Evolutionary conservation across 371 early-diverging fungal genomes (phyloP).

Genomic region (Nematocida ausubeli): DNA sequence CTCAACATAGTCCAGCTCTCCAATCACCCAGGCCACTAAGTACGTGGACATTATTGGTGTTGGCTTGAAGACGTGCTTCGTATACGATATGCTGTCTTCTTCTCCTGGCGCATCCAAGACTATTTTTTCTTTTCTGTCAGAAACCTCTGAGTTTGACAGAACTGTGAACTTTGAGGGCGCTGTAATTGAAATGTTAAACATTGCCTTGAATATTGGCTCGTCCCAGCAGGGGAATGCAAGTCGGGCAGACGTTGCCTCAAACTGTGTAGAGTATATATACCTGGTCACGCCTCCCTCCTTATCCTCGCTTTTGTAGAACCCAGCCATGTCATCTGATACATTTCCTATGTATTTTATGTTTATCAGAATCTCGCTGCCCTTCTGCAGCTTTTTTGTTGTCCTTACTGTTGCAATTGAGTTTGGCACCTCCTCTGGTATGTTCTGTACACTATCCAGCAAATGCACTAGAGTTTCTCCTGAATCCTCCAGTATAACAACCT

Average conservation of each 20-base stretch:
- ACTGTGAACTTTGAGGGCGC: constrained; percentile 72
- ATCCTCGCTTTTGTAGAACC: constrained; percentile 62
- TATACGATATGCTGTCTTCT: constrained; percentile 34
- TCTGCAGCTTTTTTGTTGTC: not conserved
- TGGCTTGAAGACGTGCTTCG: constrained; percentile 69
- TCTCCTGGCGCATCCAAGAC: not conserved
- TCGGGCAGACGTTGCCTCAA: constrained; percentile 82
- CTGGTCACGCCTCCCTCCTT: not conserved
- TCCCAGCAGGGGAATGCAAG: constrained; percentile 84
- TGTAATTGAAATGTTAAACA: constrained; percentile 75
- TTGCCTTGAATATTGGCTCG: constrained; percentile 81
- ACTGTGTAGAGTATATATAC: constrained; percentile 72
- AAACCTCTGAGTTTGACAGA: constrained; percentile 77
- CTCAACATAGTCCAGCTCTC: constrained; percentile 81
- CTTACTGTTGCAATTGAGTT: constrained; percentile 14
- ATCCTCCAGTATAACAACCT: not conserved
- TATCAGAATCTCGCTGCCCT: not conserved
- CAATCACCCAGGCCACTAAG: constrained; percentile 79
- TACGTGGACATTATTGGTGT: constrained; percentile 86
- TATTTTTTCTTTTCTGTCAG: constrained; percentile 69
- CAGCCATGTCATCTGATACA: constrained; percentile 51
- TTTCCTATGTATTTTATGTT: constrained; percentile 46
- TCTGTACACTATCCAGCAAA: not conserved
- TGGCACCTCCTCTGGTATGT: not conserved
- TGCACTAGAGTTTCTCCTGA: not conserved